phyloP scores from a whole-genome alignment of 2,329 filamentous ascomycete genomes.

The Phialophora tarda region DNA sequence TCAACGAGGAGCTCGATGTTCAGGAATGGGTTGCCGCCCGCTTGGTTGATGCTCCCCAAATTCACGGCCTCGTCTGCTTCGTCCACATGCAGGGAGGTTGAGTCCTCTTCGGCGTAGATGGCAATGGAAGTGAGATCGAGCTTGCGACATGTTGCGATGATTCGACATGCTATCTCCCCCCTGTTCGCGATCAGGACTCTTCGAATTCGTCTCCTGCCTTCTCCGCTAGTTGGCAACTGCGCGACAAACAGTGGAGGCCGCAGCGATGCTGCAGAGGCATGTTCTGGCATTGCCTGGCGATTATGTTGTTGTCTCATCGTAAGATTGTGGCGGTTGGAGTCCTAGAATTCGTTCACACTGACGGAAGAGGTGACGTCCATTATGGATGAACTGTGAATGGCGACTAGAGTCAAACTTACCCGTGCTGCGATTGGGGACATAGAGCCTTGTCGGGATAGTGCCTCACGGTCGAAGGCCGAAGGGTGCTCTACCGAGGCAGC shows the following conservation, averaged over 20 bases:
- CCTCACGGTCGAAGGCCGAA: background rate
- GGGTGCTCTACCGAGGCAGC: background rate
- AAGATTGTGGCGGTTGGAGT: background rate
- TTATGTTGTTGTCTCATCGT: slow-evolving; percentile 7
- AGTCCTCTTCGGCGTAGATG: slow-evolving; percentile 41
- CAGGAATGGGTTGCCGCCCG: slow-evolving; percentile 41
- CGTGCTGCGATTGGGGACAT: background rate
- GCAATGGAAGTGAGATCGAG: slow-evolving; percentile 38
- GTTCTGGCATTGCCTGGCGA: background rate
- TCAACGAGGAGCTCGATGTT: slow-evolving; percentile 42
- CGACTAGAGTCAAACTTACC: background rate
- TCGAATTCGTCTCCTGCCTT: slow-evolving; percentile 12
- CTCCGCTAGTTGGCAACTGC: slow-evolving; percentile 9
- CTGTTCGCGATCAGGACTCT: slow-evolving; percentile 42
- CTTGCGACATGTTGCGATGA: slow-evolving; percentile 40
- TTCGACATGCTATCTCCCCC: slow-evolving; percentile 43
- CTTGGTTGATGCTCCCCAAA: slow-evolving; percentile 39
- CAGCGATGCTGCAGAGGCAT: slow-evolving; percentile 6
- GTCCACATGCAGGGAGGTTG: slow-evolving; percentile 41
- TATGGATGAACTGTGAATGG: background rate
- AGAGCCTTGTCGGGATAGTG: background rate
- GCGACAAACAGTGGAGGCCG: slow-evolving; percentile 27
- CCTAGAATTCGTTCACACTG: background rate
- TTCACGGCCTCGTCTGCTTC: slow-evolving; percentile 45
- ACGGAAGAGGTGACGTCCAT: background rate